Conservation (phyloP, 192 early-diverging fungal genomes). For the Mortierella claussenii region DNA sequence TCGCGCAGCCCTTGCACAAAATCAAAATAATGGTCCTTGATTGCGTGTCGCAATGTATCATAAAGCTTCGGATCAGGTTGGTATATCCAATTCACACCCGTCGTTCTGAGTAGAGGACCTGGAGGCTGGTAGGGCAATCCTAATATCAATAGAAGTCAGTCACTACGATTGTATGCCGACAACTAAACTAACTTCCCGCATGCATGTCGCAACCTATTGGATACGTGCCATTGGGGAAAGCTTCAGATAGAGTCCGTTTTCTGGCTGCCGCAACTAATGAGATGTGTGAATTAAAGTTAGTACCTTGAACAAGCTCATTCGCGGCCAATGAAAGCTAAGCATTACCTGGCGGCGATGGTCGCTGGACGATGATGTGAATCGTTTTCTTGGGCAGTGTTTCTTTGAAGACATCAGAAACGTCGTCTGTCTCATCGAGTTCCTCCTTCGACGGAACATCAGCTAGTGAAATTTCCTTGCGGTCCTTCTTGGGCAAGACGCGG, state of each 20-base stretch:
- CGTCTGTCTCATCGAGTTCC: not conserved
- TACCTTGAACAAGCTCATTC: no score
- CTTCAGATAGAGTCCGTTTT: no score
- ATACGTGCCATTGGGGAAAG: no score
- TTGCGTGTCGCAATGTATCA: conserved; percentile 1
- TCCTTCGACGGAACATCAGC: no score
- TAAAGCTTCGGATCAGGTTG: conserved; percentile 23
- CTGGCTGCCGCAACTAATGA: no score
- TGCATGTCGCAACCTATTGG: no score
- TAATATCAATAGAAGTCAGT: no score
- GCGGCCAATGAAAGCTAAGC: no score
- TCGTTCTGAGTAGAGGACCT: conserved; percentile 15
- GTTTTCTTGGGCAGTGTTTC: not conserved
- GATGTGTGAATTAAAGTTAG: no score
- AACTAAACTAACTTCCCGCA: not conserved
- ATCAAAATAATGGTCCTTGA: conserved; percentile 7
- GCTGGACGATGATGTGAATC: not conserved
- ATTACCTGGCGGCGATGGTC: not conserved
- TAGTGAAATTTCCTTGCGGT: not conserved
- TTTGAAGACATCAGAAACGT: not conserved
- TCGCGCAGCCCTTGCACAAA: conserved; percentile 12
- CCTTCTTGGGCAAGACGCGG: not conserved
- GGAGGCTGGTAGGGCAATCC: conserved; percentile 9
- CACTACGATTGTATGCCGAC: not conserved
- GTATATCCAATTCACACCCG: conserved; percentile 15